These are phyloP conservation scores for Ascochyta lentis DNA, from an alignment of 2,329 filamentous ascomycete species.

Conservation along the genomic window DNA sequence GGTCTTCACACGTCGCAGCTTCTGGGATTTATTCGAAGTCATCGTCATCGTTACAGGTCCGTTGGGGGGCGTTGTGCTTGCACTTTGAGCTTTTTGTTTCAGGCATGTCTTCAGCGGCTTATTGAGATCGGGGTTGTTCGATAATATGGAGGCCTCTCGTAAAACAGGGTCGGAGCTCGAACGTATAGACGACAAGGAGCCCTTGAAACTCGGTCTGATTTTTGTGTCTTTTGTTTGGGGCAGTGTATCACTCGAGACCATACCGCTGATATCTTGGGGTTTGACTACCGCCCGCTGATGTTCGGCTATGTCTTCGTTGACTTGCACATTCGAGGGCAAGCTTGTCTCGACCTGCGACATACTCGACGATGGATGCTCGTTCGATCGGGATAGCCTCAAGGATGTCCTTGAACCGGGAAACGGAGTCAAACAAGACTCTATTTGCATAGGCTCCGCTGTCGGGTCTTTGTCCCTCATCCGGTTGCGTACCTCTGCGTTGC, in stretches of 20 bases:
- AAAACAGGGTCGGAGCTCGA: conserved; percentile 14
- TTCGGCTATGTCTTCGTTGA: conserved; percentile 1
- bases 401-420: not conserved
- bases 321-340: conserved; percentile 17
- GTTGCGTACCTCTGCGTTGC: not conserved
- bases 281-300: not conserved
- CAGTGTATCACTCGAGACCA: not conserved
- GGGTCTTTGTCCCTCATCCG: not conserved
- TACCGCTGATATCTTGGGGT: not conserved
- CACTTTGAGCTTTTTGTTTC: conserved; percentile 35
- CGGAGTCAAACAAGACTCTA: not conserved
- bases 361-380: conserved; percentile 18
- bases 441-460: not conserved
- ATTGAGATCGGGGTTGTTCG: not conserved
- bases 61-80: conserved; percentile 23
- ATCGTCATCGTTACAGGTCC: not conserved
- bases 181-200: conserved; percentile 1
- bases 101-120: conserved; percentile 37
- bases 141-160: not conserved
- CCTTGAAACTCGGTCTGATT: not conserved
- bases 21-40: not conserved
- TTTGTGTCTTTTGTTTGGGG: not conserved
- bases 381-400: not conserved
- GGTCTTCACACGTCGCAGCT: conserved; percentile 37
- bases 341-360: conserved; percentile 13